Evolutionary conservation across 164 flowering plant species (phyloP).

Genomic region (Aristolochia fimbriata): DNA sequence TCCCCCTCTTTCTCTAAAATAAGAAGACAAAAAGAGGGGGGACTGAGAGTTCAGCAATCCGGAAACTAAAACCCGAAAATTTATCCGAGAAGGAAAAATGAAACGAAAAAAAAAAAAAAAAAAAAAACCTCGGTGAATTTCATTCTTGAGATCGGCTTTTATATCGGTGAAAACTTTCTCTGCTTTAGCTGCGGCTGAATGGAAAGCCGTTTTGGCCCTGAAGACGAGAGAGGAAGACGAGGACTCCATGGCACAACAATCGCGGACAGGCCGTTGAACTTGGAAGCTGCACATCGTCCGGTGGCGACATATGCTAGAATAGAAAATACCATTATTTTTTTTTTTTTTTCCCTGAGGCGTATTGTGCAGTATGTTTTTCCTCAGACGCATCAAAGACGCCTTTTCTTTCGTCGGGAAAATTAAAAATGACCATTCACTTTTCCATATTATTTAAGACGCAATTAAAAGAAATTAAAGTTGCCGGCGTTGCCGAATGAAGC

Average conservation of each 20-base stretch:
- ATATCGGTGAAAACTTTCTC: conserved; percentile 70
- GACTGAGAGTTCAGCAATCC: background rate
- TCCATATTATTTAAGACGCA: no score
- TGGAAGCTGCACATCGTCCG: no score
- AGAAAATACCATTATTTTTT: no score
- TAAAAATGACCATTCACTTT: no score
- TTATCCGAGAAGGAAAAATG: background rate
- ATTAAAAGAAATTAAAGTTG: no score
- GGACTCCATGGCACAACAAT: background rate
- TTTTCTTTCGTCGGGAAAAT: no score
- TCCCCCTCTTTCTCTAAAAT: background rate
- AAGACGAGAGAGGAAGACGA: conserved; percentile 58
- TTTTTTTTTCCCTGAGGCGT: no score
- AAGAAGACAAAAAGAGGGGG: background rate
- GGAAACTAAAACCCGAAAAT: background rate
- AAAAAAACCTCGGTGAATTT: conserved; percentile 31
- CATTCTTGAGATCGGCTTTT: conserved; percentile 38
- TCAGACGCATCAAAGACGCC: no score
- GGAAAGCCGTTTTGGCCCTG: conserved; percentile 76
- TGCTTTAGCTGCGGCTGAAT: conserved; percentile 94
- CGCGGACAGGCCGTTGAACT: no score
- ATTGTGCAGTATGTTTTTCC: no score
- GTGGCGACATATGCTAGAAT: no score
- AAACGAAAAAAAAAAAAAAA: background rate
- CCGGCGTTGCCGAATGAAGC: no score